phyloP scores from a whole-genome alignment of 495 filamentous ascomycete genomes.

The Lasiosphaeris hirsuta region DNA sequence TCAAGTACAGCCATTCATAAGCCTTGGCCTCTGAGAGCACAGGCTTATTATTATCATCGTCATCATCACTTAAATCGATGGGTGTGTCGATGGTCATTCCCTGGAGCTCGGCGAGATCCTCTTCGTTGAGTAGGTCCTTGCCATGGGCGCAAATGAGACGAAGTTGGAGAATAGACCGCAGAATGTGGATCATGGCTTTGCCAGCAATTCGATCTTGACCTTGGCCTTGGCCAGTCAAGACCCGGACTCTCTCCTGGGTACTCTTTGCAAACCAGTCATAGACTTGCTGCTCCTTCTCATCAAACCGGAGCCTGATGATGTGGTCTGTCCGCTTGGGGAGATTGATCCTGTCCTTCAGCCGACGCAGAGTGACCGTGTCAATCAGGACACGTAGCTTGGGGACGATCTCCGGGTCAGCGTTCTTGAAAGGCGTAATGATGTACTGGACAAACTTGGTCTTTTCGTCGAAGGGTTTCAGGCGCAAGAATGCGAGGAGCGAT shows the following conservation, averaged over 20 bases:
- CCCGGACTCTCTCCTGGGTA: slow-evolving; percentile 50
- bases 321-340: slow-evolving; percentile 71
- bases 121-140: slow-evolving; percentile 76
- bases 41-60: slow-evolving; percentile 52
- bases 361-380: slow-evolving; percentile 87
- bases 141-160: slow-evolving; percentile 90
- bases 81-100: slow-evolving; percentile 76
- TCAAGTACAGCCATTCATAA: slow-evolving; percentile 77
- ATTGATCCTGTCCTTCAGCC: slow-evolving; percentile 85
- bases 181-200: slow-evolving; percentile 79
- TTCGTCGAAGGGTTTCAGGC: slow-evolving; percentile 82
- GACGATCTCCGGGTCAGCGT: slow-evolving; percentile 74
- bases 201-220: slow-evolving; percentile 61
- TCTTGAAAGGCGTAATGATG: slow-evolving; percentile 78
- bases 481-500: slow-evolving; percentile 85
- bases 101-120: slow-evolving; percentile 73
- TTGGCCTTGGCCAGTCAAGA: slow-evolving; percentile 43
- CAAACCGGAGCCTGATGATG: slow-evolving; percentile 60
- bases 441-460: slow-evolving; percentile 66
- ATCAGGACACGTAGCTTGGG: slow-evolving; percentile 86
- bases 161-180: slow-evolving; percentile 85
- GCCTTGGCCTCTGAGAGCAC: slow-evolving; percentile 61
- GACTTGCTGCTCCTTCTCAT: slow-evolving; percentile 46
- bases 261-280: slow-evolving; percentile 56
- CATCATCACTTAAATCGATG: slow-evolving; percentile 76